A percentile compares a stretch with the other conserved stretches of the same genome.
Evolutionary conservation across 176 grass and related monocot genomes (phyloP).

Genomic region (Rhynchospora breviuscula): DNA sequence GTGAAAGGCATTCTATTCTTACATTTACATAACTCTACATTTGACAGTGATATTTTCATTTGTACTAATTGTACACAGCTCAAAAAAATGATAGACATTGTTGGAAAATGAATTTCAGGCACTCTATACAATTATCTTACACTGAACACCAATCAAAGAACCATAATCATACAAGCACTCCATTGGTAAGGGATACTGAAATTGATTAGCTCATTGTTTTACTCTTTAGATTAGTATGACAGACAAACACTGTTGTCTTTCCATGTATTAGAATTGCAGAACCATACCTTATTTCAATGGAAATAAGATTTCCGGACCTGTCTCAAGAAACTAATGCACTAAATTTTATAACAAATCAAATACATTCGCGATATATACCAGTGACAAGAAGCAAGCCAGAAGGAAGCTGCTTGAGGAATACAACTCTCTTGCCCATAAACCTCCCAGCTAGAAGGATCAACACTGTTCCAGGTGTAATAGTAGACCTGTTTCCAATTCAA

Average conservation of each 20-base stretch:
- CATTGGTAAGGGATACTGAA: not conserved
- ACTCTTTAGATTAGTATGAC: not conserved
- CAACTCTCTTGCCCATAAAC: conserved; percentile 95
- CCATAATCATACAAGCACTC: not conserved
- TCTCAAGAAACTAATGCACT: not conserved
- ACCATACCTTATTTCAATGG: not conserved
- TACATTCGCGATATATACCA: conserved; percentile 28
- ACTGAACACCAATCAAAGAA: not conserved
- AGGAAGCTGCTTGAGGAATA: conserved; percentile 89
- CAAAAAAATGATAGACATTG: not conserved
- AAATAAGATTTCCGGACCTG: not conserved
- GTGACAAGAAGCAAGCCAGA: conserved; percentile 81
- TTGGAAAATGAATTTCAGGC: not conserved
- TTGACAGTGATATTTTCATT: too few relatives aligned
- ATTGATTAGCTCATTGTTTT: not conserved
- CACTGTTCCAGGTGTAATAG: conserved; percentile 74
- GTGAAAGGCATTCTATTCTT: not conserved
- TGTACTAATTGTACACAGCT: not conserved
- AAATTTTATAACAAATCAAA: not conserved
- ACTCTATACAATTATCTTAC: not conserved
- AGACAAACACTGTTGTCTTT: not conserved
- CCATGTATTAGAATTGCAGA: not conserved
- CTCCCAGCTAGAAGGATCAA: conserved; percentile 81
- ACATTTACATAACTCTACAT: too few relatives aligned
- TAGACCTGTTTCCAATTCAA: conserved; percentile 34